Conservation (phyloP, 202 grass and related monocot genomes). For the Cymbopogon flexuosus region DNA sequence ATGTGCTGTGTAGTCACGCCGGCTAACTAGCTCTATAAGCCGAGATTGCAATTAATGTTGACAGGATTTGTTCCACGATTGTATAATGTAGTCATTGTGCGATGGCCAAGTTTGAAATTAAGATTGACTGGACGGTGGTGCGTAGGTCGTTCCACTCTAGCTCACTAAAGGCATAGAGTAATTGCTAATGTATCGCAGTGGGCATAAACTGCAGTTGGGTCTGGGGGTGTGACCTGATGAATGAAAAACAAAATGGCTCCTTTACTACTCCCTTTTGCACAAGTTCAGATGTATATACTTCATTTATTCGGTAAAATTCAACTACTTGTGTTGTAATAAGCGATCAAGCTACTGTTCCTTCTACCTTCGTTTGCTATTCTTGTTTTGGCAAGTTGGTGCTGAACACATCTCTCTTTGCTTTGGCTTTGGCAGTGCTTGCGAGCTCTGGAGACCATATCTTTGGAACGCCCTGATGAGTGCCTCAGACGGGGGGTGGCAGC, state of each 20-base stretch:
- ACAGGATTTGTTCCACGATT: background rate
- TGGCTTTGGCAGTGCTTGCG: conserved; percentile 36
- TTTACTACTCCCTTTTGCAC: background rate
- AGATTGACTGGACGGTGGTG: background rate
- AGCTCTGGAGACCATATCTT: conserved; percentile 42
- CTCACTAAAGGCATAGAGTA: background rate
- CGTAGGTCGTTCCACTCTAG: background rate
- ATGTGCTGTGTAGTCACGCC: no score
- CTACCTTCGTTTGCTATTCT: background rate
- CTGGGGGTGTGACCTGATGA: background rate
- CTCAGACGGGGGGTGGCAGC: conserved; percentile 37
- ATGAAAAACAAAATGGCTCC: background rate
- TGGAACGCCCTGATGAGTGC: conserved; percentile 23
- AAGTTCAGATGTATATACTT: background rate
- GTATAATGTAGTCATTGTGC: background rate
- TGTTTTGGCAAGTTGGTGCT: background rate
- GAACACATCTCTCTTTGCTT: background rate
- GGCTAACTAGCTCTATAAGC: background rate
- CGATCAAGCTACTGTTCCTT: no score
- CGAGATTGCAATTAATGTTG: background rate
- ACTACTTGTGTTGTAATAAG: background rate
- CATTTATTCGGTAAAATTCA: background rate
- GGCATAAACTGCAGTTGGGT: background rate
- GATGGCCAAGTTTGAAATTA: background rate
- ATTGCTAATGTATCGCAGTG: background rate